Evolutionary conservation across 805 yeast species (phyloP), one percentile per base, ranked within the genome.

Genomic region (Citeromyces nyonsensis): DNA sequence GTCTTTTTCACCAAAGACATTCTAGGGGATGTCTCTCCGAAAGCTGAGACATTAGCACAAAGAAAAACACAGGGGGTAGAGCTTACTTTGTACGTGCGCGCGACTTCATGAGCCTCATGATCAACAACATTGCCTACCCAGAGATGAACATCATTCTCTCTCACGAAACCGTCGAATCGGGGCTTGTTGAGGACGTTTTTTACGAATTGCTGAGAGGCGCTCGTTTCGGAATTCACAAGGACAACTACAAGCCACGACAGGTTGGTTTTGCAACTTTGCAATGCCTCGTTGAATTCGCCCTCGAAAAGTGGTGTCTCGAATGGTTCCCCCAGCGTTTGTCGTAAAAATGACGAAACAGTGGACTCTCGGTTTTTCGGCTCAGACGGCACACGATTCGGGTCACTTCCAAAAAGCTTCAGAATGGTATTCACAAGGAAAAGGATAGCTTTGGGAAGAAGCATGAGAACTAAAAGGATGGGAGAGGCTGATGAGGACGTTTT

Each of bases 91-190:
- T 77, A 58, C 26, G 66, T 57, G 39, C 63, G 63, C 1, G 82
- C 80, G 27, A 80, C 65, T 36, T 73, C 73, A 56, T 69, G 72
- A 3, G 80, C 68, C 47, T 80, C 88, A 1, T 76, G 62, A 40
- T 72, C 72, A 10, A 61, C 52, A 15, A 70, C 72, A 40, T 74
- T 71, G 0, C 82, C 81, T 26, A 78, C 64, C 62, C 77, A 80
- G 1, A 77, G 57, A 1, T 71, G 39, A n/a, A 69, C 36, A 30
- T 75, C 61, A 27, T 66, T 58, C 2, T 53, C 52, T 28, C 49
- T 48, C 30, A 61, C 38, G 29, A 52, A 47, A 24, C 58, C 45
- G 10, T 63, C 47, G 25, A 73, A 67, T 22, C 50, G 44, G 1
- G 52, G 61, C 40, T 66, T 66, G 31, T 64, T 58, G 27, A 73